Base-by-base conservation (phyloP, 495 filamentous ascomycete genomes). In the Aspergillus hancockii region DNA sequence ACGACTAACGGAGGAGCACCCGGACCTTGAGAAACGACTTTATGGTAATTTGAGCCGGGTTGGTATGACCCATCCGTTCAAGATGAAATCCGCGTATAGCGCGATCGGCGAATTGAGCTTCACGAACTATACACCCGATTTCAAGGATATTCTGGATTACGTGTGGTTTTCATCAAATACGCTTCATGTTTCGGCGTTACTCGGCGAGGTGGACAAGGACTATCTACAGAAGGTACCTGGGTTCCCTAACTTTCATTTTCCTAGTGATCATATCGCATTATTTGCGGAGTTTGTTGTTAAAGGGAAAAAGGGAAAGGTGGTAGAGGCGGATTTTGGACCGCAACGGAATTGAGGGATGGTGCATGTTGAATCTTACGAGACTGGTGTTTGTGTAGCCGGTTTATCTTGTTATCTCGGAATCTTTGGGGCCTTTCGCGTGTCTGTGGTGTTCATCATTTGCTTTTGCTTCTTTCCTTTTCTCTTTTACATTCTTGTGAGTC, bases 221-320 rank as follows among this genome's bases (percentile, higher is more conserved):
- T 96, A 98, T 72, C 86, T 98, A 57, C 87, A 88, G 63, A 82
- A 87, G 47, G 92, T 97, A 6, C 94, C 94, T 4, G 94, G 94
- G 0, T 98, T 98, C 74, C 94, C 94, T 12, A 96, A 98, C 66
- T 93, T 89, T 69, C 94, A 98, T 75, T 97, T 97, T 77, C 95
- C 95, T 1, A 94, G 91, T 71, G 94, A 98, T 73, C 94, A 98
- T 75, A 84, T 98, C 65, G 90, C 92, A 73, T 84, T 98, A 64
- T 85, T 92, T 76, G 89, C 90, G 56, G 91, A 98, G 75, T 97
- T 97, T 74, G 82, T 87, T 57, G 87, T 98, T 75, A 97, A 97
- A 76, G 82, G 83, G 23, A 97, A 95, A 78, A 90, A 94, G 69
- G 89, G 86, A 70, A 92, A 93, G 77, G 77, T 79, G 65, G 77